Evolutionary conservation across 805 yeast species (phyloP), one percentile per base, ranked within the genome.

Genomic region (Jamesozyma jinghongensis): DNA sequence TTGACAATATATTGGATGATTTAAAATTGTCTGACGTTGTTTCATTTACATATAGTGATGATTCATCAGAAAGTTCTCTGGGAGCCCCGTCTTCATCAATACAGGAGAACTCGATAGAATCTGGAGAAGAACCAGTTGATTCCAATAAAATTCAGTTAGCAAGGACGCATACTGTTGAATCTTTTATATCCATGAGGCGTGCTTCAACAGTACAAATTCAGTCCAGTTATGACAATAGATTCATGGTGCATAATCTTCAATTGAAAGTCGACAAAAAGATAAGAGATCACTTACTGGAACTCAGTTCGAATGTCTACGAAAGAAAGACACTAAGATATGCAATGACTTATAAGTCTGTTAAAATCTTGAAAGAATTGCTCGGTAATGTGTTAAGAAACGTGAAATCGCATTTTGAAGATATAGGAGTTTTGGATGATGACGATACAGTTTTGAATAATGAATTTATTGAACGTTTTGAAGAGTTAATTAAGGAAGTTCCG

Each of bases 221-320:
- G 5, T 57, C 67, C 46, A 40, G 55, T 7, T 79, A 72, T 56
- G 77, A 75, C 47, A 79, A 79, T 48, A 57, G 81, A 38, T 78
- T 77, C 49, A 69, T 76, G 45, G 56, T 77, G 17, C 81, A 79
- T 44, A 71, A 74, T 42, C 58, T 78, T 29, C 71, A 71, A 46
- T 49, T 79, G 44, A 74, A 71, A 49, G 72, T 83, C 72, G 71
- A 76, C 53, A 71, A 71, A 37, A 50, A 58, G 7, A 59, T 73
- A 2, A 58, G 82, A 33, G 73, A 79, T 44, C 54, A 67, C 28
- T 60, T 77, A 39, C 56, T 72, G 34, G 67, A 68, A 28, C 79
- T 75, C 46, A 57, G 71, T 3, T 62, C 67, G 12, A 65, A 65
- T 36, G 58, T 70, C 5, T 58, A 66, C 10, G 75, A 70, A 32